Conservation (phyloP, 345 rosid species). For the Lepidium africanum region DNA sequence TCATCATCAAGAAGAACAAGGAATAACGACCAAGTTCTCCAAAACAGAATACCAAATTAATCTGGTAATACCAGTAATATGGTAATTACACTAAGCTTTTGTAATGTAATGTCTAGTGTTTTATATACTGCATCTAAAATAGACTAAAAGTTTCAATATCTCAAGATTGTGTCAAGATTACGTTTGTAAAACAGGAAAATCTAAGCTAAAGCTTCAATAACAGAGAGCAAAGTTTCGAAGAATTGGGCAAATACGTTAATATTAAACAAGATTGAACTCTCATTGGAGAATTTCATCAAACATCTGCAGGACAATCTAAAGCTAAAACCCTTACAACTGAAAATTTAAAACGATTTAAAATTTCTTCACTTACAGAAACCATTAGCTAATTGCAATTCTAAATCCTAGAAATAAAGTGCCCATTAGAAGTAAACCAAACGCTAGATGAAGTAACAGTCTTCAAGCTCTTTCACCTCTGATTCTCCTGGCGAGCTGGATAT, state of each 20-base stretch:
- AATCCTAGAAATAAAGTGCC: background rate
- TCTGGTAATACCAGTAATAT: background rate
- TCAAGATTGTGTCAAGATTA: background rate
- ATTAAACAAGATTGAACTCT: background rate
- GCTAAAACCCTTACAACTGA: background rate
- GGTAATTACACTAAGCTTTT: background rate
- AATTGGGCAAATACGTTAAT: background rate
- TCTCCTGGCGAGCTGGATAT: slow-evolving; percentile 49
- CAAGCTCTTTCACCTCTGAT: slow-evolving; percentile 51
- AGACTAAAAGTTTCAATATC: background rate
- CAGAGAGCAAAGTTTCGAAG: background rate
- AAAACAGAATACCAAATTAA: background rate
- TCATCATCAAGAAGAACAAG: slow-evolving; percentile 26
- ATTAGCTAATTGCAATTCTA: background rate
- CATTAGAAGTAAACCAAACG: background rate
- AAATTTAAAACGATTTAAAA: background rate
- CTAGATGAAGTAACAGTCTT: background rate
- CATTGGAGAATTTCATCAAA: slow-evolving; percentile 1
- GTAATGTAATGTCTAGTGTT: background rate
- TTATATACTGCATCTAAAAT: background rate
- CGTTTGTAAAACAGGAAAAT: too few species aligned
- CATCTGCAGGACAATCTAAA: background rate
- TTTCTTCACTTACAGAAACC: background rate
- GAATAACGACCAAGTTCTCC: slow-evolving; percentile 23
- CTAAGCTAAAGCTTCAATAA: too few species aligned